Base-by-base conservation (phyloP, 805 yeast genomes). In the Candida germanica region DNA sequence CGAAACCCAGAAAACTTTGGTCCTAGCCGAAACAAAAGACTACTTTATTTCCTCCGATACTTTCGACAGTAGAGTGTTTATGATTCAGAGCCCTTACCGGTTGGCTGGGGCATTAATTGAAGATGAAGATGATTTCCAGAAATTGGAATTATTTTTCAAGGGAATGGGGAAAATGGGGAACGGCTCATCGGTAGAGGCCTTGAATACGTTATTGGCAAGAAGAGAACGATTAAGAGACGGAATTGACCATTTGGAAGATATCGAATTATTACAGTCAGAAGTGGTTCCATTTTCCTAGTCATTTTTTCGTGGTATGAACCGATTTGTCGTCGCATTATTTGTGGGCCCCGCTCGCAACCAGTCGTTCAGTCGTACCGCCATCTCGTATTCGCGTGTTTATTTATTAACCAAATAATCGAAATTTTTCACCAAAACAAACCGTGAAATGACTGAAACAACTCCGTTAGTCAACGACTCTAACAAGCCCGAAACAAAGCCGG, bases 121-220 rank as follows among this genome's bases (percentile, higher is more conserved):
- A 2, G 54, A 50, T 12, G 61, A 54, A 9, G 39, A 36, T 14
- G 50, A 51, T 17, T 56, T 60, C 27, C 66, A 63, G 29, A 47
- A 45, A 29, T 35, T 61, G 18, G 59, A 63, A 38, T 43, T 61
- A 5, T 61, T 45, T 37, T 61, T 61, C 40, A 32, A 39, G 33
- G 67, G 67, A 3, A 35, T 61, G 27, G 47, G 52, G 14, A 52
- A 49, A 36, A 33, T 61, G 11, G 69, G 69, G 5, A 61, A 60
- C 39, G 67, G 69, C 6, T 50, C 60, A 26, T 55, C 67, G 3
- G 36, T 48, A 18, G 43, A 50, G 9, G 55, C 61, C 1, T 34
- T 53, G 12, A 44, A 42, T 8, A 35, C 24, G 5, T 25, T 51
- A 11, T 19, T 28, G 10, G 37, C 32, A 10, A 39, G 42, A 22